phyloP scores from a whole-genome alignment of 2,329 filamentous ascomycete genomes.

The Pyrenophora tritici-repentis region DNA sequence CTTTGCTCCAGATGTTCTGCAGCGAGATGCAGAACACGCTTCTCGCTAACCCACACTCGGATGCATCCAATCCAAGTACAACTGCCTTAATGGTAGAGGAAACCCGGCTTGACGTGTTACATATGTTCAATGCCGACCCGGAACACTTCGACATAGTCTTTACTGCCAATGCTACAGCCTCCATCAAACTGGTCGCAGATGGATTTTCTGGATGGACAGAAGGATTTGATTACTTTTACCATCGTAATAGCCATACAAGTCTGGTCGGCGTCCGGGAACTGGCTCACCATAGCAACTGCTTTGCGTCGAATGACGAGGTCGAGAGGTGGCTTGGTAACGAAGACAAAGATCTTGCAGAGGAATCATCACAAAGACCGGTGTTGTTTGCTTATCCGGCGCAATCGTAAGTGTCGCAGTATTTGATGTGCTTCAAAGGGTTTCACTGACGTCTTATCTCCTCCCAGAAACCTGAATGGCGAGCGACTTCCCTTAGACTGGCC shows the following conservation, averaged over 20 bases:
- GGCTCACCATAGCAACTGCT: slow-evolving; percentile 66
- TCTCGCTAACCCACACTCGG: slow-evolving; percentile 72
- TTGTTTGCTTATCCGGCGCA: slow-evolving; percentile 85
- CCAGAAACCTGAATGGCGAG: slow-evolving; percentile 76
- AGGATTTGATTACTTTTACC: slow-evolving; percentile 82
- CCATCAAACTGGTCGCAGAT: slow-evolving; percentile 82
- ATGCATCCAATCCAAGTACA: slow-evolving; percentile 62
- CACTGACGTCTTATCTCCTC: neutral
- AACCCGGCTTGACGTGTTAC: slow-evolving; percentile 53
- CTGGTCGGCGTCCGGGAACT: slow-evolving; percentile 77
- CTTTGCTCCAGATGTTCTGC: slow-evolving; percentile 62
- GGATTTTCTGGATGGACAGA: slow-evolving; percentile 65
- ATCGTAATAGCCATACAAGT: slow-evolving; percentile 83
- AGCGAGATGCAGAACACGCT: slow-evolving; percentile 60
- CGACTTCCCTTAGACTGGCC: slow-evolving; percentile 71
- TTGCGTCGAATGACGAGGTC: slow-evolving; percentile 66
- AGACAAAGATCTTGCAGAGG: slow-evolving; percentile 12
- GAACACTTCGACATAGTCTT: slow-evolving; percentile 85
- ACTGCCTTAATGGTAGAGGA: slow-evolving; percentile 63
- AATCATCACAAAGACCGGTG: slow-evolving; percentile 11
- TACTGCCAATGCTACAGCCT: slow-evolving; percentile 90
- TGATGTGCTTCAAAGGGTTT: neutral
- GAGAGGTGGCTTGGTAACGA: slow-evolving; percentile 64
- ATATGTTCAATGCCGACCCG: slow-evolving; percentile 80
- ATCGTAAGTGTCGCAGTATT: slow-evolving; percentile 54